Evolutionary conservation across 2,329 filamentous ascomycete species (phyloP), one percentile per base, ranked within the genome.

Genomic region (Elsinoe necatrix): DNA sequence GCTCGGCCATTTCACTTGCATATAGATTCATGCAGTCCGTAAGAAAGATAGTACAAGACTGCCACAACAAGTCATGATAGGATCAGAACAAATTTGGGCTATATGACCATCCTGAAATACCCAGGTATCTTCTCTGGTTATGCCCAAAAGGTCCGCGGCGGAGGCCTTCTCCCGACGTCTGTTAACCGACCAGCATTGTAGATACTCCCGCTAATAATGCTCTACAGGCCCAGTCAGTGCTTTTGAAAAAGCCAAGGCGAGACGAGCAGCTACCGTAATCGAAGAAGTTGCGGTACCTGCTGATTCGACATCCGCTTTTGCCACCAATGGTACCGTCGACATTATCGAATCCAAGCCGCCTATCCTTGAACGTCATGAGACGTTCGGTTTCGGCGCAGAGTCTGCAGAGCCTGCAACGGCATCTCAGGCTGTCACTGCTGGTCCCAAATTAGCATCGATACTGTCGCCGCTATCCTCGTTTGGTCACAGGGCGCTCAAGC

Each of bases 201-300:
- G 31, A 9, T 51, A 51, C 20, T 50, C 5, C 60, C 58, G 21
- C 57, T 63, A 61, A 59, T 48, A 9, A 8, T 20, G 25, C 9
- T 21, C 18, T 21, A 9, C 52, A 67, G 64, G 55, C 4, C 65
- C 63, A 39, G 51, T 69, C 31, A 69, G 67, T 57, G 68, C 68
- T 1, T 67, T 69, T 41, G 68, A 67, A 4, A 66, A 64, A 9
- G 65, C 60, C n/a, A 60, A 39, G 55, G 60, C 52, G 18, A 42
- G 29, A 3, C 45, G 58, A 37, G n/a, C 54, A 43, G 35, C 37
- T 8, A 14, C 23, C 14, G 18, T 14, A 3, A 18, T 34, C 43
- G 43, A 48, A 25, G 45, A 50, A 34, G n/a, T 11, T 16, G n/a
- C 45, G 7, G 9, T 14, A 34, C 45, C 45, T 23, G n/a, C 16